A percentile compares a stretch with the other conserved stretches of the same genome.
phyloP scores from a whole-genome alignment of 225 moss, liverwort and hornwort species.

The Pseudoscleropodium purum region DNA sequence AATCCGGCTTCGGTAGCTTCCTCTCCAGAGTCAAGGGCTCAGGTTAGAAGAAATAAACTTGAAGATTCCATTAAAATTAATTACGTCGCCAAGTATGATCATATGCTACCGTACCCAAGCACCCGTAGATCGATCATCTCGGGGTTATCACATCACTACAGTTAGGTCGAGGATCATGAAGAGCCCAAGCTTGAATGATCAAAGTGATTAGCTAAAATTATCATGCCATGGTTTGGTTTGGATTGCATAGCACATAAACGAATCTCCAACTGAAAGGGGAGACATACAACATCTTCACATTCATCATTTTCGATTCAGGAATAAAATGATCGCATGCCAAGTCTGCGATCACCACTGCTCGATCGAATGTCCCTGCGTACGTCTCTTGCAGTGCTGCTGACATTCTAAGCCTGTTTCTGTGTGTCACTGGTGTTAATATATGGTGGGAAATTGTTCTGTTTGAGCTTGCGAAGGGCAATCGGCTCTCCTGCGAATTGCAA shows the following conservation, averaged over 20 bases:
- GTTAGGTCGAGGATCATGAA: neutral
- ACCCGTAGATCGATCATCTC: neutral
- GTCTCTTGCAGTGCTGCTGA: neutral
- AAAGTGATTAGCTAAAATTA: neutral
- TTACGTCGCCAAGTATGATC: neutral
- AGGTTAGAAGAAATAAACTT: constrained; percentile 22
- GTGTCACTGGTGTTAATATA: neutral
- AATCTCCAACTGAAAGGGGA: neutral
- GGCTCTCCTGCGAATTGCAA: constrained; percentile 7
- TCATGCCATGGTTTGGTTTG: neutral
- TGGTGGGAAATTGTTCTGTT: neutral
- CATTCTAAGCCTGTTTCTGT: neutral
- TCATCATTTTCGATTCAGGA: neutral
- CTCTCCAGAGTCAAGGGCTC: constrained; percentile 41
- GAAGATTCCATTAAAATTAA: neutral
- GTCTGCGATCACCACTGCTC: neutral
- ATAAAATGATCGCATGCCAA: constrained; percentile 1
- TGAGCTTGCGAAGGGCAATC: constrained; percentile 21
- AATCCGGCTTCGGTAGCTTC: constrained; percentile 32
- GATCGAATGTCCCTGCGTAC: neutral
- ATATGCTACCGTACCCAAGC: neutral
- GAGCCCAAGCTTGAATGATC: constrained; percentile 3
- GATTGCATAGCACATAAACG: neutral
- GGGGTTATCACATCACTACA: neutral
- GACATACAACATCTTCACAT: neutral